phyloP scores from a whole-genome alignment of 495 filamentous ascomycete species.

The Penicillium crystallinum region DNA sequence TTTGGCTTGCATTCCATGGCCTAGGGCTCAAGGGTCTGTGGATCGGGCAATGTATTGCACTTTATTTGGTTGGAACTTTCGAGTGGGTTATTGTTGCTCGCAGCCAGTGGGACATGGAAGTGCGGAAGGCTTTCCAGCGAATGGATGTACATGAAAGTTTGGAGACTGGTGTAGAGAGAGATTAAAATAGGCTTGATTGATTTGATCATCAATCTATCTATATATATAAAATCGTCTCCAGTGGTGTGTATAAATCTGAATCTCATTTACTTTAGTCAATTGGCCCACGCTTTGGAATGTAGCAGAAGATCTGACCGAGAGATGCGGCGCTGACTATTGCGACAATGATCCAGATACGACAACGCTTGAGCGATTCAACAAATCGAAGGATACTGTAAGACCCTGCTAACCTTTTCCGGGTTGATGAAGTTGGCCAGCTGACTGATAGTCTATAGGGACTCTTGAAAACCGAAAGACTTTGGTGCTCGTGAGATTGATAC shows the following conservation, averaged over 20 bases:
- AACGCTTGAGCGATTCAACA: slow-evolving; percentile 70
- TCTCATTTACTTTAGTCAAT: slow-evolving; percentile 62
- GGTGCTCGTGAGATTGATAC: slow-evolving; percentile 75
- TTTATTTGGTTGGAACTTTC: slow-evolving; percentile 73
- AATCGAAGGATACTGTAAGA: slow-evolving; percentile 61
- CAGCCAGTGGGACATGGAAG: slow-evolving; percentile 76
- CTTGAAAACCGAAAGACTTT: slow-evolving; percentile 67
- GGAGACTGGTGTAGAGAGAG: slow-evolving; percentile 30
- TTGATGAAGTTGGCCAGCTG: not conserved
- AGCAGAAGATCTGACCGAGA: not conserved
- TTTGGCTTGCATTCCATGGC: slow-evolving; percentile 83
- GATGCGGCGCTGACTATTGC: not conserved
- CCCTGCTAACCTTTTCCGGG: not conserved
- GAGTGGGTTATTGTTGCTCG: slow-evolving; percentile 79
- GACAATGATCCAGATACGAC: slow-evolving; percentile 43
- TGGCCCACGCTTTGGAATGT: not conserved
- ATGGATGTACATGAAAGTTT: slow-evolving; percentile 59
- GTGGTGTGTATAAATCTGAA: no score
- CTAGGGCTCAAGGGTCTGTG: slow-evolving; percentile 83
- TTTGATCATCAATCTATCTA: no score
- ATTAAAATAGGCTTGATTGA: not conserved
- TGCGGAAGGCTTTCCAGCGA: slow-evolving; percentile 67
- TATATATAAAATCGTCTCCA: no score
- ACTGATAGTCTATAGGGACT: slow-evolving; percentile 37
- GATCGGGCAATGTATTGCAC: slow-evolving; percentile 85